These are phyloP conservation scores for Parascedosporium putredinis DNA, from an alignment of 2,329 filamentous ascomycete species.

Conservation along the genomic window DNA sequence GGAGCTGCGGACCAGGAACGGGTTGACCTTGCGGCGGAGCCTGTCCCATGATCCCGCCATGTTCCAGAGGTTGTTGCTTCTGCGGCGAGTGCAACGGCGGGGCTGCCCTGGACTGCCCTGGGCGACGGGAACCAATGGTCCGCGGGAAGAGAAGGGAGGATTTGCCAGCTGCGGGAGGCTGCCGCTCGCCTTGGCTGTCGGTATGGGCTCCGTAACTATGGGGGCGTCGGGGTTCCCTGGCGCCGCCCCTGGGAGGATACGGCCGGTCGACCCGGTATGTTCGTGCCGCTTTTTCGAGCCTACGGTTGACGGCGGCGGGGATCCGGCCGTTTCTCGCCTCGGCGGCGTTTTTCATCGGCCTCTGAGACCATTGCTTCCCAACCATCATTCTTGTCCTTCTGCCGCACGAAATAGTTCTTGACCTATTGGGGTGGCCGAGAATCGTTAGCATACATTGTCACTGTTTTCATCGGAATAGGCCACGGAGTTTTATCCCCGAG, in stretches of 20 bases:
- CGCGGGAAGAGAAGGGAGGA: neutral
- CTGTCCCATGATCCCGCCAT: constrained; percentile 6
- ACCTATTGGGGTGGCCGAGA: constrained; percentile 32
- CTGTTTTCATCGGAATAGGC: no score
- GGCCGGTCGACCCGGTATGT: constrained; percentile 27
- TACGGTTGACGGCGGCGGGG: constrained; percentile 46
- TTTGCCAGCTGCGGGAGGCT: constrained; percentile 3
- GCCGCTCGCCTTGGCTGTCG: constrained; percentile 1
- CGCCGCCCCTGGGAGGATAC: constrained; percentile 20
- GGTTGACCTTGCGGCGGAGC: neutral
- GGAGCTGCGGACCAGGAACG: neutral
- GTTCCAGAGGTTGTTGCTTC: neutral
- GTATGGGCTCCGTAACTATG: neutral
- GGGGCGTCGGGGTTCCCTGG: constrained; percentile 8
- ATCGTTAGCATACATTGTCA: constrained; percentile 11
- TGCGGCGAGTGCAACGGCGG: neutral
- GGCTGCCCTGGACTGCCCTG: neutral
- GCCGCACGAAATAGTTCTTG: constrained; percentile 57
- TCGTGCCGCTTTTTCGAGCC: constrained; percentile 40
- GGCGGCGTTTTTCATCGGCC: constrained; percentile 43
- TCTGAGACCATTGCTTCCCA: constrained; percentile 51
- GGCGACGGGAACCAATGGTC: neutral
- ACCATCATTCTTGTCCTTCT: constrained; percentile 46
- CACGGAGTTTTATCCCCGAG: no score
- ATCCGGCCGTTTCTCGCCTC: constrained; percentile 49